Conservation (phyloP, 768 basidiomycete species). For the Auricularia sp. region DNA sequence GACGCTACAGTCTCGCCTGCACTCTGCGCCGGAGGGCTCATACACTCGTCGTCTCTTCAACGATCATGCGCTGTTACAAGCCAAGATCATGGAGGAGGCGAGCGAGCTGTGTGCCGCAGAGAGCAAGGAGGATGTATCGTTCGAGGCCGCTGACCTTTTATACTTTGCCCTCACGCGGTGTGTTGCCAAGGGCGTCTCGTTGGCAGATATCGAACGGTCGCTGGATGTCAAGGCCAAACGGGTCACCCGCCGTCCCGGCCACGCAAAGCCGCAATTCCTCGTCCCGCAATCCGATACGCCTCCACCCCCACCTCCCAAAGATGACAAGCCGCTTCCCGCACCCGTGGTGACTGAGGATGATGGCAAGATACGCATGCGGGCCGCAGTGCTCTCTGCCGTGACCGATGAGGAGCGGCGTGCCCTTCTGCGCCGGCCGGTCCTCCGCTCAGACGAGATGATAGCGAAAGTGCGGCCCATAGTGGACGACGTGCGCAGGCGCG, state of each 20-base stretch:
- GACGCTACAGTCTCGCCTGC: constrained; percentile 62
- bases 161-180: constrained; percentile 90
- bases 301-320: constrained; percentile 12
- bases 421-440: constrained; percentile 80
- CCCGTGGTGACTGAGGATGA: constrained; percentile 13
- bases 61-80: constrained; percentile 67
- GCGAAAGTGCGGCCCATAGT: constrained; percentile 91
- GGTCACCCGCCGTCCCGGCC: constrained; percentile 77
- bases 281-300: constrained; percentile 11
- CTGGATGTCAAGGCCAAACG: constrained; percentile 80
- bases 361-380: constrained; percentile 56
- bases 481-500: constrained; percentile 68
- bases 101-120: constrained; percentile 86
- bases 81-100: constrained; percentile 98
- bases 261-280: constrained; percentile 77
- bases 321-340: constrained; percentile 8
- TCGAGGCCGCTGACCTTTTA: constrained; percentile 89
- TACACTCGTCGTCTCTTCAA: constrained; percentile 84
- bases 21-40: constrained; percentile 75
- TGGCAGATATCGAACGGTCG: constrained; percentile 74
- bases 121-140: constrained; percentile 73
- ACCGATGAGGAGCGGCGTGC: constrained; percentile 45
- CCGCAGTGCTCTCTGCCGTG: constrained; percentile 43
- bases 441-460: constrained; percentile 81
- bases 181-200: constrained; percentile 66